Conservation (phyloP, 371 early-diverging fungal species). For the Lichtheimia corymbifera region DNA sequence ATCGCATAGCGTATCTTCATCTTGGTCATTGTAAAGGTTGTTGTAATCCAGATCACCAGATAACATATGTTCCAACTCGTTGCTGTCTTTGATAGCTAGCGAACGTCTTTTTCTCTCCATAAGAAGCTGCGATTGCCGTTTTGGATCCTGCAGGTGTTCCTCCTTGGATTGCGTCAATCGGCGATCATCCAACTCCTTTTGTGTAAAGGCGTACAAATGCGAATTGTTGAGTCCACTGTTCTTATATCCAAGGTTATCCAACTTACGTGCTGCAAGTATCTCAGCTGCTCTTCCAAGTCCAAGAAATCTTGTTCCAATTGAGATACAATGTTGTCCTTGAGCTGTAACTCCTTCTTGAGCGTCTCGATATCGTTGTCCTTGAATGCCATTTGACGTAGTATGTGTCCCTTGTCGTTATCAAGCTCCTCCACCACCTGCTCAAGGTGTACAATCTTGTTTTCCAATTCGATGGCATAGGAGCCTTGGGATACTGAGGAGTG, state of each 20-base stretch:
- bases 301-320: slow-evolving; percentile 52
- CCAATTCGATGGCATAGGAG: slow-evolving; percentile 44
- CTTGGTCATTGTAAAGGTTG: slow-evolving; percentile 8
- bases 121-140: slow-evolving; percentile 45
- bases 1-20: slow-evolving; percentile 11
- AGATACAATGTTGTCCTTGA: slow-evolving; percentile 53
- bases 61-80: slow-evolving; percentile 45
- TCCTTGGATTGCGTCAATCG: background rate
- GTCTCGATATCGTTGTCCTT: slow-evolving; percentile 51
- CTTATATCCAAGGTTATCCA: background rate
- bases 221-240: no score
- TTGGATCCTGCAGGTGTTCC: slow-evolving; percentile 27
- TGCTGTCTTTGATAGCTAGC: slow-evolving; percentile 43
- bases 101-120: slow-evolving; percentile 53
- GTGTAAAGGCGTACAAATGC: no score
- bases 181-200: no score
- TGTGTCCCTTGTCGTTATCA: slow-evolving; percentile 40
- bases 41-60: slow-evolving; percentile 33
- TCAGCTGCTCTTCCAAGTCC: slow-evolving; percentile 45
- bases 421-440: slow-evolving; percentile 41
- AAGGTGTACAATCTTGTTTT: slow-evolving; percentile 36
- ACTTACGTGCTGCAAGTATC: slow-evolving; percentile 47
- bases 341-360: slow-evolving; percentile 44
- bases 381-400: slow-evolving; percentile 29
- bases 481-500: slow-evolving; percentile 48